Percentiles rank a stretch among this genome's conserved stretches.
Conservation (phyloP, 805 yeast species). For the Suhomyces tanzawaensis region DNA sequence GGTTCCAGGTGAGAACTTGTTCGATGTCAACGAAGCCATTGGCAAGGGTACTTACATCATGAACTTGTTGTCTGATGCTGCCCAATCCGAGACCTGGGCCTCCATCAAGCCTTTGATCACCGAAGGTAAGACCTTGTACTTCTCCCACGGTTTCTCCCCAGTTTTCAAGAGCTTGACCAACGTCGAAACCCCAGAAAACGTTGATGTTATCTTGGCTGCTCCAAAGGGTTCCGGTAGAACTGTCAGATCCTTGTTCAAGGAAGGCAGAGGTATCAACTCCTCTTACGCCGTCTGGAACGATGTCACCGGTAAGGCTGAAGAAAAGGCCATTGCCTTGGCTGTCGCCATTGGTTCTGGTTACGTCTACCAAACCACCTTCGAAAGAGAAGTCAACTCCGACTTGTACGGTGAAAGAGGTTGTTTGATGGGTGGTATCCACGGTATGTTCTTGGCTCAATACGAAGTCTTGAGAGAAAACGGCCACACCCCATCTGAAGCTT, state of each 20-base stretch:
- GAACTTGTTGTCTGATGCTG: slow-evolving; percentile 99
- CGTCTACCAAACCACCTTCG: slow-evolving; percentile 99
- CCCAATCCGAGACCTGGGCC: slow-evolving; percentile 98
- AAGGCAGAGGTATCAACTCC: slow-evolving; percentile 99
- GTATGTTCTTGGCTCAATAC: slow-evolving; percentile 99
- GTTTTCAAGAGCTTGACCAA: slow-evolving; percentile 97
- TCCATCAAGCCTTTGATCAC: slow-evolving; percentile 85
- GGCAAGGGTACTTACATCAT: slow-evolving; percentile 87
- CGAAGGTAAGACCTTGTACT: slow-evolving; percentile 96
- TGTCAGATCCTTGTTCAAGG: slow-evolving; percentile 98
- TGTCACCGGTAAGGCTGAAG: slow-evolving; percentile 98
- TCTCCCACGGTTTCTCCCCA: slow-evolving; percentile 99
- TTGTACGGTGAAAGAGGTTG: slow-evolving; percentile 99
- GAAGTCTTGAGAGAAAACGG: slow-evolving; percentile 99
- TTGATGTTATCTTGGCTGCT: slow-evolving; percentile 97
- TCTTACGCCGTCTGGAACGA: slow-evolving; percentile 99
- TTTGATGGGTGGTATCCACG: slow-evolving; percentile 99
- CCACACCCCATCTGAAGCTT: slow-evolving; percentile 99
- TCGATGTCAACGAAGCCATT: slow-evolving; percentile 93
- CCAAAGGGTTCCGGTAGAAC: slow-evolving; percentile 99
- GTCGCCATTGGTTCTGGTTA: slow-evolving; percentile 99
- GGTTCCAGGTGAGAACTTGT: slow-evolving; percentile 99
- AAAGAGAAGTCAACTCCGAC: slow-evolving; percentile 98
- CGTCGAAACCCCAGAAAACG: slow-evolving; percentile 91
- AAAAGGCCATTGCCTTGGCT: slow-evolving; percentile 97